Conservation (phyloP, 2,329 filamentous ascomycete genomes). For the Aspergillus fischeri region DNA sequence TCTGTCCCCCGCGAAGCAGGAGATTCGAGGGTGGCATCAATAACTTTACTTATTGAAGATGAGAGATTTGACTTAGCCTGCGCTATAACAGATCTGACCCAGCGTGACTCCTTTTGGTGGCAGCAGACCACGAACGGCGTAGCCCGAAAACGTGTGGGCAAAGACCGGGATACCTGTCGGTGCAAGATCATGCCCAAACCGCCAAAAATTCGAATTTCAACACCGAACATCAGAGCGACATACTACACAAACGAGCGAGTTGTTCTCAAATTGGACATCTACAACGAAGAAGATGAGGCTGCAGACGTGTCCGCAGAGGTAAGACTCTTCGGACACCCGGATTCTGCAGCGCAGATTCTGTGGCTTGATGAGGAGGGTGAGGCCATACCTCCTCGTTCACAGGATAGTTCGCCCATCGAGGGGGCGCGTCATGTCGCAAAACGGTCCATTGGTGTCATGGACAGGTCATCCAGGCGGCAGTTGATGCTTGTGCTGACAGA, state of each 20-base stretch:
- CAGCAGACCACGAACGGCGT: conserved; percentile 32
- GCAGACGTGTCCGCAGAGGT: conserved; percentile 69
- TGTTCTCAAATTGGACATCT: conserved; percentile 62
- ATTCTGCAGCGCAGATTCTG: conserved; percentile 41
- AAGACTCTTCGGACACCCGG: conserved; percentile 57
- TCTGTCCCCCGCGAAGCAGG: conserved; percentile 77
- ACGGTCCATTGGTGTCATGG: conserved; percentile 32
- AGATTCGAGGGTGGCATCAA: conserved; percentile 63
- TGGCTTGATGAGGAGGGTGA: conserved; percentile 42
- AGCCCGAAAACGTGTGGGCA: conserved; percentile 38
- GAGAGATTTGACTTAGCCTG: conserved; percentile 66
- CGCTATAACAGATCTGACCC: conserved; percentile 47
- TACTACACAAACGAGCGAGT: conserved; percentile 85
- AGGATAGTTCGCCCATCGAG: conserved; percentile 24
- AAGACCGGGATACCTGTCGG: conserved; percentile 47
- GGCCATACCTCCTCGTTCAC: conserved; percentile 15
- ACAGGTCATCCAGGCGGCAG: conserved; percentile 26
- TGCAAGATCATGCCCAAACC: conserved; percentile 81
- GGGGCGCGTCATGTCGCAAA: conserved; percentile 29
- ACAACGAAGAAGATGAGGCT: conserved; percentile 79
- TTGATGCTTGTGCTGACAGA: conserved; percentile 48
- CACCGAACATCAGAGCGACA: conserved; percentile 60
- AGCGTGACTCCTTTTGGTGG: conserved; percentile 41
- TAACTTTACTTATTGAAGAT: conserved; percentile 60
- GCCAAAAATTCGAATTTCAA: conserved; percentile 77